These are phyloP conservation scores for Cercospora sp. DNA, from an alignment of 2,329 filamentous ascomycete species.

Conservation along the genomic window DNA sequence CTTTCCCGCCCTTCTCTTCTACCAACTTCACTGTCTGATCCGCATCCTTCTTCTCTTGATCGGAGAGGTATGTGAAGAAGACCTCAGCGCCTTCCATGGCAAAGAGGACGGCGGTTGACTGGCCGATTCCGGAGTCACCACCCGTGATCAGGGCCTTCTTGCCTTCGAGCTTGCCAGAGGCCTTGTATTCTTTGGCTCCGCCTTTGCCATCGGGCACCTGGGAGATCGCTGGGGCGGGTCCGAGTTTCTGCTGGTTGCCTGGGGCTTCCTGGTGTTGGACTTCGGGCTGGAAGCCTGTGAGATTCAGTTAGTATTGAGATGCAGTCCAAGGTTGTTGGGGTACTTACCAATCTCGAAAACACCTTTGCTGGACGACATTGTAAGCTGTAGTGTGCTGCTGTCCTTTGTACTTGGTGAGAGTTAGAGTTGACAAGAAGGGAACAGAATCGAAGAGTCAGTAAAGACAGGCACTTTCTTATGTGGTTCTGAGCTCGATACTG, in stretches of 20 bases:
- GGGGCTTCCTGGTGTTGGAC: conserved; percentile 56
- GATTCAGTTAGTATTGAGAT: no score
- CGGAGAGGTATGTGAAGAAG: conserved; percentile 68
- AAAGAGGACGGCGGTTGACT: conserved; percentile 72
- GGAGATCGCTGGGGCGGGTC: conserved; percentile 61
- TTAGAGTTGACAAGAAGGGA: not conserved
- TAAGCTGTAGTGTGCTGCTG: conserved; percentile 8
- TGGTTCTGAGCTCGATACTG: not conserved
- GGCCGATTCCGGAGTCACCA: conserved; percentile 77
- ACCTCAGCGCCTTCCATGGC: conserved; percentile 78
- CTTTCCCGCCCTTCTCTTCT: conserved; percentile 65
- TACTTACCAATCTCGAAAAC: conserved; percentile 30
- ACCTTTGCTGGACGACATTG: conserved; percentile 36
- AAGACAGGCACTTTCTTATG: not conserved
- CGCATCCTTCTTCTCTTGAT: conserved; percentile 74
- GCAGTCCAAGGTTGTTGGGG: not conserved
- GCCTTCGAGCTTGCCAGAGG: conserved; percentile 72
- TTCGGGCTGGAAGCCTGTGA: conserved; percentile 25
- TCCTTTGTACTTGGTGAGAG: not conserved
- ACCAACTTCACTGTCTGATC: conserved; percentile 71
- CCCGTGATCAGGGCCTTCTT: conserved; percentile 79
- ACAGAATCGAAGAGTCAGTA: not conserved
- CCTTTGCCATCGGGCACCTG: conserved; percentile 68
- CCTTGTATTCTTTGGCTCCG: conserved; percentile 69
- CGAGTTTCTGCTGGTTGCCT: conserved; percentile 58